These are phyloP conservation scores for Dalechampia spathulata DNA, from an alignment of 441 rosid species.

Conservation along the genomic window DNA sequence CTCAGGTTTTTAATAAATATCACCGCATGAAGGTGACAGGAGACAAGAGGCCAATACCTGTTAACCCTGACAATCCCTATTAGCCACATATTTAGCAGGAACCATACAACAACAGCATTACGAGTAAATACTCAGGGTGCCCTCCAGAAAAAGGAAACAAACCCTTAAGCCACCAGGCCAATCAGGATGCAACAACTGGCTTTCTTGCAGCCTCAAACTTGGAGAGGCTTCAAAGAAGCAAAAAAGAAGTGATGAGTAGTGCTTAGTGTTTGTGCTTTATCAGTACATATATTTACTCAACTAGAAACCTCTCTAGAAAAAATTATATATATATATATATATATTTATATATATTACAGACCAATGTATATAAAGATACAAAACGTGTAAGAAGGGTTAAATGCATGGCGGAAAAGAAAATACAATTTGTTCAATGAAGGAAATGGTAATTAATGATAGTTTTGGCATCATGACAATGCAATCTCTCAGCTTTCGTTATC, in stretches of 20 bases:
- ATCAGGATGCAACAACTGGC: constrained; percentile 12
- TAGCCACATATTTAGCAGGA: constrained; percentile 25
- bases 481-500: too few relatives aligned
- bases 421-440: background rate
- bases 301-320: too few relatives aligned
- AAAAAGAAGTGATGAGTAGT: too few relatives aligned
- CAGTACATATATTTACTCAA: too few relatives aligned
- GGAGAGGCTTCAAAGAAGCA: too few relatives aligned
- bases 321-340: too few relatives aligned
- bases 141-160: constrained; percentile 11
- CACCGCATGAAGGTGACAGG: background rate
- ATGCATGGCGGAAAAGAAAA: background rate
- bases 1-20: background rate
- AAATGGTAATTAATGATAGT: too few relatives aligned
- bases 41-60: background rate
- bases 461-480: too few relatives aligned
- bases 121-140: constrained; percentile 12
- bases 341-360: background rate
- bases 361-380: background rate
- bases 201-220: constrained; percentile 12
- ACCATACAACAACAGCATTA: constrained; percentile 5
- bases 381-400: too few relatives aligned
- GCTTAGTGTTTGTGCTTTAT: too few relatives aligned
- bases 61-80: constrained; percentile 8
- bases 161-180: constrained; percentile 6